A percentile compares a stretch with the other conserved stretches of the same genome.
phyloP scores from a whole-genome alignment of 2,329 filamentous ascomycete species.

The Paecilomyces fulvus region DNA sequence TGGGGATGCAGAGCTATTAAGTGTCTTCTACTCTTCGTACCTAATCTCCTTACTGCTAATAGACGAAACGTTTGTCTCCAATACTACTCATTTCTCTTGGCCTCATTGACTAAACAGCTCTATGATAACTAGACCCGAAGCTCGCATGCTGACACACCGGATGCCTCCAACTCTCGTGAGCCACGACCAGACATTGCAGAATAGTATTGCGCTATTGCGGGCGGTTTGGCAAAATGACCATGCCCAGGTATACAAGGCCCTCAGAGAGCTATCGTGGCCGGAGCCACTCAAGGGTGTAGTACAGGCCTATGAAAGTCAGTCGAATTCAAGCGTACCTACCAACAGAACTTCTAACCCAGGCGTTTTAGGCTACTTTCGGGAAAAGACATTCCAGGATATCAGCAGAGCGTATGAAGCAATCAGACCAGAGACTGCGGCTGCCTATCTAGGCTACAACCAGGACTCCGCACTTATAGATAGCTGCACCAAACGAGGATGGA shows the following conservation, averaged over 20 bases:
- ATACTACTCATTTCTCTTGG: slow-evolving; percentile 6
- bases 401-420: slow-evolving; percentile 34
- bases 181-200: slow-evolving; percentile 24
- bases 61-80: slow-evolving; percentile 25
- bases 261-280: slow-evolving; percentile 27
- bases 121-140: slow-evolving; percentile 28
- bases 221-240: slow-evolving; percentile 32
- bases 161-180: slow-evolving; percentile 23
- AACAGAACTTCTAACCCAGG: neutral
- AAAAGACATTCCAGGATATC: slow-evolving; percentile 29
- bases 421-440: slow-evolving; percentile 25
- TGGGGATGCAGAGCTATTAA: slow-evolving; percentile 21
- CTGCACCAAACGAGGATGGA: slow-evolving; percentile 30
- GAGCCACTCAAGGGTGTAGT: slow-evolving; percentile 22
- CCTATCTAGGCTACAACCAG: slow-evolving; percentile 28
- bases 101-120: slow-evolving; percentile 2
- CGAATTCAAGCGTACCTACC: slow-evolving; percentile 5
- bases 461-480: slow-evolving; percentile 19
- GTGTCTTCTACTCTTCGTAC: slow-evolving; percentile 31
- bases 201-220: slow-evolving; percentile 25
- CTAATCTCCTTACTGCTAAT: slow-evolving; percentile 32
- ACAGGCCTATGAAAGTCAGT: slow-evolving; percentile 25
- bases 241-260: slow-evolving; percentile 25
- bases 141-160: slow-evolving; percentile 30
- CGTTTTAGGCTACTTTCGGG: slow-evolving; percentile 24